phyloP scores from a whole-genome alignment of 768 basidiomycete species.

The Calocera cornea region DNA sequence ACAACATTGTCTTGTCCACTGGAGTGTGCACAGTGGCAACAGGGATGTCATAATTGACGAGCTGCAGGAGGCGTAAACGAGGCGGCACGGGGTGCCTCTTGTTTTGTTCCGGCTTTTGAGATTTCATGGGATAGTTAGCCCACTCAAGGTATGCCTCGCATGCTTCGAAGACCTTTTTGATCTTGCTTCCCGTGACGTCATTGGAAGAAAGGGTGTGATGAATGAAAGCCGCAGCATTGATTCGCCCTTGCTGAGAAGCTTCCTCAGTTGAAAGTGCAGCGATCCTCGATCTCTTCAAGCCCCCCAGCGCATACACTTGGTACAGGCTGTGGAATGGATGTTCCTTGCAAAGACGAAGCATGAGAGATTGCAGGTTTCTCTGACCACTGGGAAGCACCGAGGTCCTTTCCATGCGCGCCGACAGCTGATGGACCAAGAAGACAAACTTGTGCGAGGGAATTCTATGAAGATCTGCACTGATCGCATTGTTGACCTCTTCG shows the following conservation, averaged over 20 bases:
- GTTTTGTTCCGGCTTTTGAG: conserved; percentile 20
- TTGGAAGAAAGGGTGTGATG: background rate
- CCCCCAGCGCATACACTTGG: conserved; percentile 64
- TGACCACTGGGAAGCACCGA: conserved; percentile 31
- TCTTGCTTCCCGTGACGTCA: conserved; percentile 38
- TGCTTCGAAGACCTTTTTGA: conserved; percentile 6
- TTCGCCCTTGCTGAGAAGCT: conserved; percentile 2
- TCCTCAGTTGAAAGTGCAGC: conserved; percentile 15
- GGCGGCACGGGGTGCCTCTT: conserved; percentile 33
- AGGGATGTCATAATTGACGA: conserved; percentile 50
- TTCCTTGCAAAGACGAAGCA: conserved; percentile 61
- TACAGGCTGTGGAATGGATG: conserved; percentile 93
- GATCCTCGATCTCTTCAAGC: conserved; percentile 19
- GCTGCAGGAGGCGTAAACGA: conserved; percentile 32
- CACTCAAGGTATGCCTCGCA: conserved; percentile 58
- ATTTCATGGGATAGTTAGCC: conserved; percentile 48
- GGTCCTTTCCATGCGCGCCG: conserved; percentile 60
- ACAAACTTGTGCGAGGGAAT: conserved; percentile 82
- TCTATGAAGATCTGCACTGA: conserved; percentile 36
- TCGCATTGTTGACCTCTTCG: conserved; percentile 30
- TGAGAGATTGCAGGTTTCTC: conserved; percentile 44
- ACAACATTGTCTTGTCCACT: conserved; percentile 54
- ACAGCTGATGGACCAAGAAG: conserved; percentile 83
- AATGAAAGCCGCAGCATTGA: background rate
- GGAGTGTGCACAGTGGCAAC: conserved; percentile 62